Conservation (phyloP, 1,284 basidiomycete species). For the Exobasidium cylindrosporum region DNA sequence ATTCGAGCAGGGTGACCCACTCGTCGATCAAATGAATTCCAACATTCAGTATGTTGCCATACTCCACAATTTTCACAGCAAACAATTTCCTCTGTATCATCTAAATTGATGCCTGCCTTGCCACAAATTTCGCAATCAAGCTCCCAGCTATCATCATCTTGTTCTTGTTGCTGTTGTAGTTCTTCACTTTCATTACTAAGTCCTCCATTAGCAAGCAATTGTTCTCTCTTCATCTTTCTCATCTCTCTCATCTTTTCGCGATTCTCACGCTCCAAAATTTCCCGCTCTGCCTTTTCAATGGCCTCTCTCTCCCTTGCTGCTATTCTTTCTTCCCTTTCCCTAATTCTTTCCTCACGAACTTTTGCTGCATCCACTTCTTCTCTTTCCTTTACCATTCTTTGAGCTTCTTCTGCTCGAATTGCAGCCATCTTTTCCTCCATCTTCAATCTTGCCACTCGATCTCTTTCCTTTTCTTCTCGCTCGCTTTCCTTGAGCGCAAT, state of each 20-base stretch:
- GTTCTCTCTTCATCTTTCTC: slow-evolving; percentile 65
- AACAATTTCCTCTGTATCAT: slow-evolving; percentile 71
- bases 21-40: slow-evolving; percentile 45
- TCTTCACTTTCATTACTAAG: slow-evolving; percentile 7
- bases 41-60: slow-evolving; percentile 62
- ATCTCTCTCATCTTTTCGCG: slow-evolving; percentile 51
- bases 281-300: slow-evolving; percentile 33
- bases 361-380: slow-evolving; percentile 57
- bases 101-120: slow-evolving; percentile 69
- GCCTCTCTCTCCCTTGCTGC: slow-evolving; percentile 54
- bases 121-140: slow-evolving; percentile 79
- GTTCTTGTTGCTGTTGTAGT: slow-evolving; percentile 12
- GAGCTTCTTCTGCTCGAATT: slow-evolving; percentile 61
- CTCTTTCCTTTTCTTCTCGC: slow-evolving; percentile 61
- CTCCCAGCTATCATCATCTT: slow-evolving; percentile 68
- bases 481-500: slow-evolving; percentile 64
- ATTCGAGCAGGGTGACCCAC: slow-evolving; percentile 21
- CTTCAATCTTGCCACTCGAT: slow-evolving; percentile 56
- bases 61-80: slow-evolving; percentile 73
- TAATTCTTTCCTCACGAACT: slow-evolving; percentile 56
- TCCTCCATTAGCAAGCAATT: slow-evolving; percentile 59
- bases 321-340: slow-evolving; percentile 58
- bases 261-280: slow-evolving; percentile 40
- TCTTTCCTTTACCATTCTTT: slow-evolving; percentile 59
- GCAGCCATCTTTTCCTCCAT: slow-evolving; percentile 59